These are phyloP conservation scores for Fallopia convolvulus DNA, from an alignment of 148 eudicot genomes.

Conservation along the genomic window DNA sequence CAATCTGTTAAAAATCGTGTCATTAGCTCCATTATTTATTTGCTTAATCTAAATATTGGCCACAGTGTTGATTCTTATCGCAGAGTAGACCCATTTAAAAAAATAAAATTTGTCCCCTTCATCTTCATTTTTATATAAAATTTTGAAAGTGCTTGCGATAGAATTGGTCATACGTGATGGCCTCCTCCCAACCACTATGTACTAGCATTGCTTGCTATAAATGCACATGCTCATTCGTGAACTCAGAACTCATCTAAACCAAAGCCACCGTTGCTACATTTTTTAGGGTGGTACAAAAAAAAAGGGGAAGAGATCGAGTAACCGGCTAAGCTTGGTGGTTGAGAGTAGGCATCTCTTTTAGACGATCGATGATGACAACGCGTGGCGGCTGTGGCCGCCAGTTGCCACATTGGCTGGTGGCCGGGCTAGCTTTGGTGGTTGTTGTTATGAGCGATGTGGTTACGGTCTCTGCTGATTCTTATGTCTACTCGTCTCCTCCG, in stretches of 20 bases:
- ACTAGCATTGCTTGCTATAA: neutral
- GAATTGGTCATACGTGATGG: slow-evolving; percentile 1
- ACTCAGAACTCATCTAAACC: neutral
- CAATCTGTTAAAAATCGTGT: neutral
- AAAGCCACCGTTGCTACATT: neutral
- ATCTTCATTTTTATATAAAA: neutral
- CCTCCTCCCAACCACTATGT: neutral
- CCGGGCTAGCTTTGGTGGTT: neutral
- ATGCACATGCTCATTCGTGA: neutral
- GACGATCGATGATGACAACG: neutral
- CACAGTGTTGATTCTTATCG: neutral
- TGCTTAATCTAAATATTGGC: neutral
- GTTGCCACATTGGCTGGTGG: slow-evolving; percentile 5
- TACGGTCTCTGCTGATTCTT: slow-evolving; percentile 5
- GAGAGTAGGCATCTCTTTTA: neutral
- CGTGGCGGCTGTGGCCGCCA: slow-evolving; percentile 7
- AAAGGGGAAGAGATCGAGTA: neutral
- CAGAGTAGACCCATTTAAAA: neutral
- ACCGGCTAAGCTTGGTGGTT: neutral
- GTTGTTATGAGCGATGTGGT: neutral
- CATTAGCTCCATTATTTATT: neutral
- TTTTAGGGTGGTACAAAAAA: neutral
- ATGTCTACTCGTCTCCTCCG: slow-evolving; percentile 18
- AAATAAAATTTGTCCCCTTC: neutral
- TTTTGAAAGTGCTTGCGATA: slow-evolving; percentile 4